Percentiles rank a stretch among this genome's conserved stretches.
phyloP scores from a whole-genome alignment of 2,329 filamentous ascomycete genomes.

The Colletotrichum tabaci region DNA sequence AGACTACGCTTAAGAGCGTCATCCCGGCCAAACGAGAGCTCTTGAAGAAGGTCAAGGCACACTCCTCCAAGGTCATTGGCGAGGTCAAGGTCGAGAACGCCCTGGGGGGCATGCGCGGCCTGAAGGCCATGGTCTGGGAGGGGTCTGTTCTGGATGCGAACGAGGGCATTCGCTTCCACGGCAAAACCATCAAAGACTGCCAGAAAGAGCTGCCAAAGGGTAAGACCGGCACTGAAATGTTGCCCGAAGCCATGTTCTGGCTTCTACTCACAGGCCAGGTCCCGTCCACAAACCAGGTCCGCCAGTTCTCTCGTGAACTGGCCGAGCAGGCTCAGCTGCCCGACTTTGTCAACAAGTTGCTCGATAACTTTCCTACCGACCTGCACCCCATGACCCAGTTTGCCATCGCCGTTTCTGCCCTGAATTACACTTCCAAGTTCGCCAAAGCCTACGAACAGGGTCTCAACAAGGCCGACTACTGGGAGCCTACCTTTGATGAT shows the following conservation, averaged over 20 bases:
- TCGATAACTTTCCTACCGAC: conserved; percentile 89
- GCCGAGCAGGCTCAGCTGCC: conserved; percentile 90
- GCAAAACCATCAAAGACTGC: conserved; percentile 98
- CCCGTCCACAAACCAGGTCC: conserved; percentile 85
- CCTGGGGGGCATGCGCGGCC: conserved; percentile 95
- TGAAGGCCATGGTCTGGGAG: conserved; percentile 99
- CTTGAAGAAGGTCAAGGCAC: conserved; percentile 92
- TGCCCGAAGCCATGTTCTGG: conserved; percentile 99
- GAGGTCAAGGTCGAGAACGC: conserved; percentile 96
- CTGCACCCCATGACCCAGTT: conserved; percentile 99
- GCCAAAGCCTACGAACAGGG: conserved; percentile 94
- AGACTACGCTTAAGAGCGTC: conserved; percentile 84
- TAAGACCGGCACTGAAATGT: conserved; percentile 93
- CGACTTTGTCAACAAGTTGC: conserved; percentile 86
- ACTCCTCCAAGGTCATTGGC: conserved; percentile 86
- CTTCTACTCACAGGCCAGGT: conserved; percentile 94
- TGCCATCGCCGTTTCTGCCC: conserved; percentile 92
- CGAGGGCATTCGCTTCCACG: conserved; percentile 98
- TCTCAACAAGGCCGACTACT: conserved; percentile 96
- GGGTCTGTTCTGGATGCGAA: conserved; percentile 96
- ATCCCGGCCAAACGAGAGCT: conserved; percentile 96
- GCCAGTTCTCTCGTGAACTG: conserved; percentile 86
- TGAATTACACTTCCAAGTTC: conserved; percentile 95
- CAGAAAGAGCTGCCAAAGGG: conserved; percentile 95
- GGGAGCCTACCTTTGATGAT: conserved; percentile 98